phyloP scores from a whole-genome alignment of 441 rosid species.

The Erysimum cheiri region DNA sequence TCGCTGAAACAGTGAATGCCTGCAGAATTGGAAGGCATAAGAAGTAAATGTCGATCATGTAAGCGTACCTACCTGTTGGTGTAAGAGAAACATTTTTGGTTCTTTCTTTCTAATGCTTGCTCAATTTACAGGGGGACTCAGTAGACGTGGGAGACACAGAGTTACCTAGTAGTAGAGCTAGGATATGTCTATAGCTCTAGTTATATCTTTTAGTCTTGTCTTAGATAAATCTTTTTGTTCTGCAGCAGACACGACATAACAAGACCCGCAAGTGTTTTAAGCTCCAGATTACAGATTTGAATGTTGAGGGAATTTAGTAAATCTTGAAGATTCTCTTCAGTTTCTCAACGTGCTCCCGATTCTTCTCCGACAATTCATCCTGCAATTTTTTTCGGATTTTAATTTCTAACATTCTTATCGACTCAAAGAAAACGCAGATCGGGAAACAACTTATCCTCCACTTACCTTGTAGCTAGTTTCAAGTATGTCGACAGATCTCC shows the following conservation, averaged over 20 bases:
- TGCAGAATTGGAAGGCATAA: slow-evolving; percentile 62
- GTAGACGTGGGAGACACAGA: too few relatives aligned
- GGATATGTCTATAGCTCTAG: too few relatives aligned
- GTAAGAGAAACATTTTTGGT: too few relatives aligned
- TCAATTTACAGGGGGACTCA: too few relatives aligned
- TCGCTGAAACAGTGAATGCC: slow-evolving; percentile 88
- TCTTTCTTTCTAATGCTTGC: too few relatives aligned
- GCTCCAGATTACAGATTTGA: slow-evolving; percentile 27
- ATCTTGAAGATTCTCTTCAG: slow-evolving; percentile 77
- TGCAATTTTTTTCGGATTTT: slow-evolving; percentile 36
- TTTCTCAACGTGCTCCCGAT: slow-evolving; percentile 78
- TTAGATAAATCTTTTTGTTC: slow-evolving; percentile 17
- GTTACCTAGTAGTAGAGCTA: too few relatives aligned
- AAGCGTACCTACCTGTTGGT: too few relatives aligned
- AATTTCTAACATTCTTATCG: not conserved
- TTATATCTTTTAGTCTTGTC: too few relatives aligned
- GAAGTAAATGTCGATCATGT: too few relatives aligned
- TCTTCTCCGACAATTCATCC: slow-evolving; percentile 72
- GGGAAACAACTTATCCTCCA: slow-evolving; percentile 10
- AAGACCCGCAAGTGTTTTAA: slow-evolving; percentile 18
- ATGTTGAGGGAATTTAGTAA: slow-evolving; percentile 41
- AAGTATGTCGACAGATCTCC: slow-evolving; percentile 83
- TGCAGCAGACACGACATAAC: slow-evolving; percentile 35
- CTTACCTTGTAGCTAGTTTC: slow-evolving; percentile 83
- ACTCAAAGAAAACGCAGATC: not conserved